These are phyloP conservation scores for Paramecium octaurelia DNA, from an alignment of 73 alveolate genomes.

Conservation along the genomic window DNA sequence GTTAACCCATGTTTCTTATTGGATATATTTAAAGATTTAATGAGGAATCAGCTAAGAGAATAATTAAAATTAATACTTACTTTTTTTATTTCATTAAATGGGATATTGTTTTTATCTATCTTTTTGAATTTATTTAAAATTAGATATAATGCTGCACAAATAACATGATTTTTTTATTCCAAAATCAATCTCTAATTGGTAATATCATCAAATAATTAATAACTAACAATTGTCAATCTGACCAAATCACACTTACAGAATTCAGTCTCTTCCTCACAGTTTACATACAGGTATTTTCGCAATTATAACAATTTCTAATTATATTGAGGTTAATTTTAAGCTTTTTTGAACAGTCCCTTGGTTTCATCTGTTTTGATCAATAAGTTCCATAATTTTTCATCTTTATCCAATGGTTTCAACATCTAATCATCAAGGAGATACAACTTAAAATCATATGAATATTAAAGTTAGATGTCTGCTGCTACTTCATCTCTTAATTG, in stretches of 20 bases:
- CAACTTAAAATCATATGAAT: background rate
- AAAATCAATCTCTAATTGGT: background rate
- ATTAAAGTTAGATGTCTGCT: background rate
- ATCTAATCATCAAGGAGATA: background rate
- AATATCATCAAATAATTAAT: background rate
- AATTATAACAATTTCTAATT: background rate
- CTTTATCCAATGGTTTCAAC: background rate
- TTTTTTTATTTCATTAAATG: background rate
- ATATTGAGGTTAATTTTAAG: background rate
- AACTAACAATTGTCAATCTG: background rate
- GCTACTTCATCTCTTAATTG: background rate
- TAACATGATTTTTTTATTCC: background rate
- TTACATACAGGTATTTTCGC: background rate
- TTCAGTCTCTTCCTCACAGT: background rate
- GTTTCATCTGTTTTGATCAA: background rate
- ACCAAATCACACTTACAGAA: background rate
- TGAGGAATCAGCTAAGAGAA: background rate
- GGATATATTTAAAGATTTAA: background rate
- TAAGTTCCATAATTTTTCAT: background rate
- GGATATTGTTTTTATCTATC: background rate
- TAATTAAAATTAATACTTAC: background rate
- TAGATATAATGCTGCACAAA: background rate
- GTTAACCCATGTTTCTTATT: background rate
- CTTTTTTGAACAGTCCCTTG: background rate
- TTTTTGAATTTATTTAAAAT: background rate